Percentiles rank a stretch among this genome's conserved stretches.
phyloP scores from a whole-genome alignment of 495 filamentous ascomycete species.

The Neohortaea acidophila region DNA sequence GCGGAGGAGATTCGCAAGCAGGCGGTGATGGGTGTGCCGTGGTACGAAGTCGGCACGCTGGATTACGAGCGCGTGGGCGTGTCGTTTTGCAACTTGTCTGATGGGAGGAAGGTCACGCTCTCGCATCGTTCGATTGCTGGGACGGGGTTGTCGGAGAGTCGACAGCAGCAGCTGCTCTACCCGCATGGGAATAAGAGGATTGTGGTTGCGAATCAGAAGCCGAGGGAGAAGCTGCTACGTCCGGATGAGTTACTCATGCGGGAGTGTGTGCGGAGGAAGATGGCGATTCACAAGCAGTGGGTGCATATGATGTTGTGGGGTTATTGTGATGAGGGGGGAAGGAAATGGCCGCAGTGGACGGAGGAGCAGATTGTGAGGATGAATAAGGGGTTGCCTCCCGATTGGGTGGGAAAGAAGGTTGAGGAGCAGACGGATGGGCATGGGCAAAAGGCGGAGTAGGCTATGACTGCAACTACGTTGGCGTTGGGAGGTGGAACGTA shows the following conservation, averaged over 20 bases:
- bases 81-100: not conserved
- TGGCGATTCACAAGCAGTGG: conserved; percentile 32
- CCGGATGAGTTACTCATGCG: conserved; percentile 41
- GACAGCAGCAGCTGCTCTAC: conserved; percentile 5
- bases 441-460: too few species aligned
- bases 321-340: conserved; percentile 30
- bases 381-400: not conserved
- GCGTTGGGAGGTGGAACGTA: too few species aligned
- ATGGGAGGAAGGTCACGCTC: not conserved
- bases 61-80: conserved; percentile 11
- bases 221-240: conserved; percentile 28
- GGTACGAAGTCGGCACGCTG: conserved; percentile 31
- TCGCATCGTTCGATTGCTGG: not conserved
- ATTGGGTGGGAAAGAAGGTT: not conserved
- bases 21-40: conserved; percentile 33
- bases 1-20: conserved; percentile 9
- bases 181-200: conserved; percentile 32
- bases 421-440: not conserved
- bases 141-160: too few species aligned
- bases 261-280: conserved; percentile 34
- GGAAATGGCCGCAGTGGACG: conserved; percentile 2
- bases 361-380: conserved; percentile 1
- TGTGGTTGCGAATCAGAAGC: conserved; percentile 28
- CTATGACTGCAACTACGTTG: too few species aligned
- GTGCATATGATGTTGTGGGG: conserved; percentile 40